Conservation (phyloP, 306 rosid species). For the Castanopsis chinensis region DNA sequence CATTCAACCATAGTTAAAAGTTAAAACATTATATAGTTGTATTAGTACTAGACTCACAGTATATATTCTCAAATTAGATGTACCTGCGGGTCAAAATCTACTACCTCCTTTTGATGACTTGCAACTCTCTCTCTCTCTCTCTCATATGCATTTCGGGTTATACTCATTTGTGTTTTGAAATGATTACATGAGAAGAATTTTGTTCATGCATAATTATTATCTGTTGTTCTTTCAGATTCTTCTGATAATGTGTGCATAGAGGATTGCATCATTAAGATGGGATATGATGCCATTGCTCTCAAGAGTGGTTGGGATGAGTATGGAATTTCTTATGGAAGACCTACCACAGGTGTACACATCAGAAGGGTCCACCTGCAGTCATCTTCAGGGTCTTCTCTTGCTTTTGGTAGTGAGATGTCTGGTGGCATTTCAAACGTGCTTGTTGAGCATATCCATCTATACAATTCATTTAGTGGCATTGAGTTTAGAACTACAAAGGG, state of each 20-base stretch:
- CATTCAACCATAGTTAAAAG: background rate
- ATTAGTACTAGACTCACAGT: background rate
- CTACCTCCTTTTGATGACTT: background rate
- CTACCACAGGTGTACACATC: conserved; percentile 77
- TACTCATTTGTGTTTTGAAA: background rate
- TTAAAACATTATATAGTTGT: background rate
- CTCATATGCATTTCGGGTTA: background rate
- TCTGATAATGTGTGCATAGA: conserved; percentile 85
- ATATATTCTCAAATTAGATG: background rate
- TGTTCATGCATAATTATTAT: background rate
- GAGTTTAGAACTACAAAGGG: conserved; percentile 76
- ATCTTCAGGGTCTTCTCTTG: conserved; percentile 65
- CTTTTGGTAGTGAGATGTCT: conserved; percentile 96
- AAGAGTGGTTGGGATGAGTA: conserved; percentile 99
- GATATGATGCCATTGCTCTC: conserved; percentile 82
- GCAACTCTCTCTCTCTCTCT: background rate
- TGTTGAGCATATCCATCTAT: conserved; percentile 64
- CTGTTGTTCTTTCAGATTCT: conserved; percentile 64
- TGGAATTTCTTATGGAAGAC: conserved; percentile 85
- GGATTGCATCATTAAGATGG: conserved; percentile 68
- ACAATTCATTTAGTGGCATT: conserved; percentile 69
- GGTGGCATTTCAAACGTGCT: conserved; percentile 82
- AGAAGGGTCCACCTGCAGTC: conserved; percentile 69
- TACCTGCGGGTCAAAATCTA: background rate
- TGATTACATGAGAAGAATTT: background rate